Evolutionary conservation across 345 rosid genomes (phyloP).

Genomic region (Rhodamnia argentea): DNA sequence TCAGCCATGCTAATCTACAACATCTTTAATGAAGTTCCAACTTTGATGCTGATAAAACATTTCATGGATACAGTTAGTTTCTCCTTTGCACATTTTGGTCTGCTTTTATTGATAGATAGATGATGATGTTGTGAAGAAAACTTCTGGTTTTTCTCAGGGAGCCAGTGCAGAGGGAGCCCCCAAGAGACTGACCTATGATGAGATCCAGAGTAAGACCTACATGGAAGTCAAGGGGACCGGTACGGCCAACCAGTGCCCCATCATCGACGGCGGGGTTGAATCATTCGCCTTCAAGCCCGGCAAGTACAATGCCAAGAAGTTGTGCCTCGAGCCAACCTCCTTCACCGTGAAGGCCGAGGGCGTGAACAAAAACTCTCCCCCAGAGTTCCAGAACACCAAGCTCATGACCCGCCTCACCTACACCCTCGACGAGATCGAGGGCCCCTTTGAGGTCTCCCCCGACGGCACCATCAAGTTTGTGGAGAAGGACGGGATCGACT

Average conservation of each 20-base stretch:
- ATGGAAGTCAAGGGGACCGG: conserved; percentile 94
- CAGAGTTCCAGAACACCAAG: conserved; percentile 89
- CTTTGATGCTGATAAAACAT: background rate
- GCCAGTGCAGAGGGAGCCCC: conserved; percentile 86
- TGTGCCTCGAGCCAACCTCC: conserved; percentile 94
- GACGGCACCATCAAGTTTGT: conserved; percentile 56
- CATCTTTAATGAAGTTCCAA: background rate
- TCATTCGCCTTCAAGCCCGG: conserved; percentile 72
- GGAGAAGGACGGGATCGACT: conserved; percentile 87
- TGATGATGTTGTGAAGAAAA: background rate
- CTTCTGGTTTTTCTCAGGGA: conserved; percentile 30
- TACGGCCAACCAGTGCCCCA: conserved; percentile 91
- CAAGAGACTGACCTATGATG: conserved; percentile 82
- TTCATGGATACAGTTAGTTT: background rate
- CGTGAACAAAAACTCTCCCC: conserved; percentile 70
- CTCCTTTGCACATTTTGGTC: background rate
- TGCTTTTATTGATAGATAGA: background rate
- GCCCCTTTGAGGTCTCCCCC: conserved; percentile 75
- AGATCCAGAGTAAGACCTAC: conserved; percentile 95
- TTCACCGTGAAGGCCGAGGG: conserved; percentile 93
- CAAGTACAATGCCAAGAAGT: conserved; percentile 72
- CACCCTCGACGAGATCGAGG: conserved; percentile 94
- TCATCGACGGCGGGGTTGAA: conserved; percentile 68
- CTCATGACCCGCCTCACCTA: conserved; percentile 98
- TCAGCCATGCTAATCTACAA: background rate